Evolutionary conservation across 2,329 filamentous ascomycete species (phyloP).

Genomic region (Helminthosporium solani): DNA sequence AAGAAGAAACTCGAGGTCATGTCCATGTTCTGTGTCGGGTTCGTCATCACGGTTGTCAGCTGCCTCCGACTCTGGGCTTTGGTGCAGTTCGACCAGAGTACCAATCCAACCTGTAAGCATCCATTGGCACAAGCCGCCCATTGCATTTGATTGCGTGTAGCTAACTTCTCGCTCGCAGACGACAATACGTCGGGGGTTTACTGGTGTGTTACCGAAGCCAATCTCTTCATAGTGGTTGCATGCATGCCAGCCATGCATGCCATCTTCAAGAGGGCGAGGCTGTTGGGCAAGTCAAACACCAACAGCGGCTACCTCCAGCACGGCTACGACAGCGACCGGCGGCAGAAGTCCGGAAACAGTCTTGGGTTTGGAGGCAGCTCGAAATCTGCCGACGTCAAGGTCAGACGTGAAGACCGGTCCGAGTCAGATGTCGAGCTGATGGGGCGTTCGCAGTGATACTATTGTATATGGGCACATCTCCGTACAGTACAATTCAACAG

Average conservation of each 20-base stretch:
- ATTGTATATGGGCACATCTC: no score
- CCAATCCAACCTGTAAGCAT: conserved; percentile 27
- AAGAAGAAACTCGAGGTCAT: conserved; percentile 32
- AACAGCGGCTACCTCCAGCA: conserved; percentile 15
- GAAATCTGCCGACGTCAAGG: conserved; percentile 24
- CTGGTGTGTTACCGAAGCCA: conserved; percentile 29
- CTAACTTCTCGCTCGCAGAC: conserved; percentile 11
- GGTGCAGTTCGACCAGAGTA: conserved; percentile 19
- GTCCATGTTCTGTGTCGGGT: conserved; percentile 31
- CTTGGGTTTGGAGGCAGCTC: conserved; percentile 17
- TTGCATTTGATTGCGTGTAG: not conserved
- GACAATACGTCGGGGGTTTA: conserved; percentile 28
- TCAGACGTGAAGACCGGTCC: conserved; percentile 19
- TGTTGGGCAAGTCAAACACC: conserved; percentile 17
- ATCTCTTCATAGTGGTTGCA: conserved; percentile 28
- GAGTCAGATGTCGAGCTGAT: conserved; percentile 26
- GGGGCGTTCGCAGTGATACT: not conserved
- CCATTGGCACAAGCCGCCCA: not conserved
- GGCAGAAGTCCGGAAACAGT: conserved; percentile 11
- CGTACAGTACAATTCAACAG: no score
- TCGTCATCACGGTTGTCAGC: conserved; percentile 27
- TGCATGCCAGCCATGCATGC: conserved; percentile 31
- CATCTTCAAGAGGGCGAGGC: conserved; percentile 17
- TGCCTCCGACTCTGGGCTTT: conserved; percentile 24
- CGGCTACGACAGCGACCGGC: conserved; percentile 11